Conservation (phyloP, 495 filamentous ascomycete genomes). For the Aspergillus indologenus region DNA sequence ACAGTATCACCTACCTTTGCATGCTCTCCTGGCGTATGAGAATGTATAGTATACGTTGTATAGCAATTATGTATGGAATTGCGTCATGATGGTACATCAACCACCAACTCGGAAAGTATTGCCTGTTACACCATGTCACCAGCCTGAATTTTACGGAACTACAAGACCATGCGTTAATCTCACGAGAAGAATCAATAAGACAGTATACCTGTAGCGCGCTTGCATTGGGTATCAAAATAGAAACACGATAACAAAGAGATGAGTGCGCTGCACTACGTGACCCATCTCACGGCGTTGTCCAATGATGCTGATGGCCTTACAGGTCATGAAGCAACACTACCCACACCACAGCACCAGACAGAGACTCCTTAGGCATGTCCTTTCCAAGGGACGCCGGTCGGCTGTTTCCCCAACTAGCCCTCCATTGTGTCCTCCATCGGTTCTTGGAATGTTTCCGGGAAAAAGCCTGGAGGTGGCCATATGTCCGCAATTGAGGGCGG, state of each 20-base stretch:
- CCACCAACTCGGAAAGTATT: too few relatives aligned
- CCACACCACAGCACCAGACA: too few relatives aligned
- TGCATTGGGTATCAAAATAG: conserved; percentile 13
- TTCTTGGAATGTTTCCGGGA: conserved; percentile 45
- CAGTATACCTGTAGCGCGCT: not conserved
- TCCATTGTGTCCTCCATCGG: conserved; percentile 26
- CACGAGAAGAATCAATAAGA: not conserved
- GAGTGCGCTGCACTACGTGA: not conserved
- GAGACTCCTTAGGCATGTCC: not conserved
- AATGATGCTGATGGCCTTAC: not conserved
- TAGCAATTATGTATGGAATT: too few relatives aligned
- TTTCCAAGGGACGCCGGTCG: not conserved
- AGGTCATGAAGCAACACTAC: too few relatives aligned
- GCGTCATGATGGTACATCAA: too few relatives aligned
- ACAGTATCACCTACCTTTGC: too few relatives aligned
- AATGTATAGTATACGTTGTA: too few relatives aligned
- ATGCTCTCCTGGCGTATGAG: too few relatives aligned
- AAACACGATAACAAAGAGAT: conserved; percentile 3
- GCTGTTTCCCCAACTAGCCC: conserved; percentile 15
- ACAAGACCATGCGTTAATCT: too few relatives aligned
- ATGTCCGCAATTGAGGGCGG: conserved; percentile 47
- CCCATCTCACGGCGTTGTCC: not conserved
- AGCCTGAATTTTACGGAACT: too few relatives aligned
- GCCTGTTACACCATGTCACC: too few relatives aligned
- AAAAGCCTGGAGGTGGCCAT: conserved; percentile 48